Percentiles rank a stretch among this genome's conserved stretches.
phyloP scores from a whole-genome alignment of 2,329 filamentous ascomycete species.

The Bipolaris zeicola region DNA sequence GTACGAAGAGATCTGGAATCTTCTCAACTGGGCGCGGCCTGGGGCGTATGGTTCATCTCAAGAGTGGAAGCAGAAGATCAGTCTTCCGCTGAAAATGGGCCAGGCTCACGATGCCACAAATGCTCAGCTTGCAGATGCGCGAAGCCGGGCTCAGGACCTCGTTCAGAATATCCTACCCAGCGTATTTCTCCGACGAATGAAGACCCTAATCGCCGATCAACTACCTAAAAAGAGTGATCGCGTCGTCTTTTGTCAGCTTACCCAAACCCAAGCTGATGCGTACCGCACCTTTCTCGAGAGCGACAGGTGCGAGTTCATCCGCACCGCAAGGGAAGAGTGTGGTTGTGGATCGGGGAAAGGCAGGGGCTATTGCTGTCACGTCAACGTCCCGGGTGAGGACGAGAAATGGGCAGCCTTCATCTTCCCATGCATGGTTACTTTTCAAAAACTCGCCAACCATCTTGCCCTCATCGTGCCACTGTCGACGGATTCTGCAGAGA shows the following conservation, averaged over 20 bases:
- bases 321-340: slow-evolving; percentile 70
- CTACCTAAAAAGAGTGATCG: slow-evolving; percentile 92
- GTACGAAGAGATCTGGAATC: slow-evolving; percentile 95
- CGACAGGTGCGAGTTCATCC: slow-evolving; percentile 71
- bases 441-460: slow-evolving; percentile 92
- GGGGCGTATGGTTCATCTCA: slow-evolving; percentile 69
- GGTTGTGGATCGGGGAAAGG: slow-evolving; percentile 71
- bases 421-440: slow-evolving; percentile 79
- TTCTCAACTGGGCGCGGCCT: slow-evolving; percentile 95
- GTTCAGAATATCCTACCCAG: slow-evolving; percentile 85
- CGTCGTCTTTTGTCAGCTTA: slow-evolving; percentile 93
- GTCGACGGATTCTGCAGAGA: slow-evolving; percentile 67
- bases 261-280: slow-evolving; percentile 76
- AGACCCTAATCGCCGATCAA: slow-evolving; percentile 88
- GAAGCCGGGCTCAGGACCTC: slow-evolving; percentile 81
- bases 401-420: slow-evolving; percentile 75
- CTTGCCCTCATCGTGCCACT: slow-evolving; percentile 83
- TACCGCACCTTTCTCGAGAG: slow-evolving; percentile 83
- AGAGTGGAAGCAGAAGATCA: slow-evolving; percentile 80
- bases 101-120: slow-evolving; percentile 92
- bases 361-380: slow-evolving; percentile 81
- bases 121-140: slow-evolving; percentile 77
- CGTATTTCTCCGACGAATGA: slow-evolving; percentile 92
- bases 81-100: slow-evolving; percentile 79
- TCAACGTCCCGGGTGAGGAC: slow-evolving; percentile 59